Evolutionary conservation across 345 rosid species (phyloP).

Genomic region (Aquilaria yunnanensis): DNA sequence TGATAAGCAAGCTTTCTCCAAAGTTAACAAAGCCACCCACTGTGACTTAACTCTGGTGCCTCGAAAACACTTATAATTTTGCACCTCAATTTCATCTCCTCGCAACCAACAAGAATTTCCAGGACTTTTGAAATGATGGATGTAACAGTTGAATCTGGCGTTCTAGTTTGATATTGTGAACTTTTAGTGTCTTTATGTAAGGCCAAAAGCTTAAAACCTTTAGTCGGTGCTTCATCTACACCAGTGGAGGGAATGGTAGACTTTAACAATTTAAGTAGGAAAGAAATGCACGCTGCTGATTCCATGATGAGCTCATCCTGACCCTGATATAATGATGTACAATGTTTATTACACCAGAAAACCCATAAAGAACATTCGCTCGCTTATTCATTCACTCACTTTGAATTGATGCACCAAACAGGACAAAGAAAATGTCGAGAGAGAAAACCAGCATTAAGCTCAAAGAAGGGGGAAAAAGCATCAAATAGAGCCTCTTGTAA

Average conservation of each 20-base stretch:
- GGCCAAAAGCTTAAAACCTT: conserved; percentile 71
- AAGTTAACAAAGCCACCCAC: conserved; percentile 75
- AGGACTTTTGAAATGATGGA: conserved; percentile 57
- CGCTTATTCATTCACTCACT: no score
- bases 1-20: conserved; percentile 90
- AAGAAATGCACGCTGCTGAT: conserved; percentile 48
- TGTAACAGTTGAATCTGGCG: conserved; percentile 42
- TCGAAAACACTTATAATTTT: conserved; percentile 25
- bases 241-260: conserved; percentile 40
- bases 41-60: conserved; percentile 61
- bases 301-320: conserved; percentile 78
- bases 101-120: conserved; percentile 63
- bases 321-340: conserved; percentile 40
- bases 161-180: conserved; percentile 37
- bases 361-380: conserved; percentile 4
- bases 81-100: conserved; percentile 44
- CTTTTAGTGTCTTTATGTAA: conserved; percentile 45
- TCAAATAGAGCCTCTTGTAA: no score
- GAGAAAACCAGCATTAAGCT: no score
- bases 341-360: neutral
- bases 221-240: conserved; percentile 41
- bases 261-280: conserved; percentile 71
- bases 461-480: no score
- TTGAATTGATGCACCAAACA: no score
- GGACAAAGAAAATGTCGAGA: no score